These are phyloP conservation scores for Tillandsia leiboldiana DNA, from an alignment of 176 grass and related monocot species.

Conservation along the genomic window DNA sequence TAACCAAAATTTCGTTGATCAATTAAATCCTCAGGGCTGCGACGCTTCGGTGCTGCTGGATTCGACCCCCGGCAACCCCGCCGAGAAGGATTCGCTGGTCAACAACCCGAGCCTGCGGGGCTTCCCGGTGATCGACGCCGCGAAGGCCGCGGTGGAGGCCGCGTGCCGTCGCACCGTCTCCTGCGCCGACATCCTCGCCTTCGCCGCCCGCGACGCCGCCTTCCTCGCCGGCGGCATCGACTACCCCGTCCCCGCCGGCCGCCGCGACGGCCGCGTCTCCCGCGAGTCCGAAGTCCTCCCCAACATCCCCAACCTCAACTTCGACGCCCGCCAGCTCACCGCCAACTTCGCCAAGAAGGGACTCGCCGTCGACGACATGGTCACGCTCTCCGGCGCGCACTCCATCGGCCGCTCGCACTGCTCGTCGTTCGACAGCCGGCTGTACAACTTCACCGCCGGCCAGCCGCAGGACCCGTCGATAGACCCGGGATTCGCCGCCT, in stretches of 20 bases:
- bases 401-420: slow-evolving; percentile 42
- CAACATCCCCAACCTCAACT: slow-evolving; percentile 23
- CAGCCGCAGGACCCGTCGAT: slow-evolving; percentile 26
- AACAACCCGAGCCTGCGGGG: slow-evolving; percentile 53
- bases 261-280: slow-evolving; percentile 46
- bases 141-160: slow-evolving; percentile 36
- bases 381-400: slow-evolving; percentile 34
- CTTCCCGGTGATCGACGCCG: slow-evolving; percentile 41
- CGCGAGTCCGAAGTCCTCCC: slow-evolving; percentile 11
- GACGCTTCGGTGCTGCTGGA: slow-evolving; percentile 41
- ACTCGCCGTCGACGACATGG: slow-evolving; percentile 29
- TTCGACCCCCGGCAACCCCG: slow-evolving; percentile 16
- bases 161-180: slow-evolving; percentile 47
- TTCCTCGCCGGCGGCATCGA: slow-evolving; percentile 25
- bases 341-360: slow-evolving; percentile 26
- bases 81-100: slow-evolving; percentile 26
- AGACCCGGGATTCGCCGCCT: slow-evolving; percentile 2
- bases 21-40: slow-evolving; percentile 20
- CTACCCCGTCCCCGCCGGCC: slow-evolving; percentile 23
- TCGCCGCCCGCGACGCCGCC: slow-evolving; percentile 34
- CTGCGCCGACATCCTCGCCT: slow-evolving; percentile 49
- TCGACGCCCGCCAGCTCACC: not conserved
- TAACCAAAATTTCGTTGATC: too few relatives aligned
- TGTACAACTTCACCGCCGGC: slow-evolving; percentile 26
- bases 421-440: slow-evolving; percentile 24